phyloP scores from a whole-genome alignment of 202 grass and related monocot species.

The Dendrocalamus latiflorus region DNA sequence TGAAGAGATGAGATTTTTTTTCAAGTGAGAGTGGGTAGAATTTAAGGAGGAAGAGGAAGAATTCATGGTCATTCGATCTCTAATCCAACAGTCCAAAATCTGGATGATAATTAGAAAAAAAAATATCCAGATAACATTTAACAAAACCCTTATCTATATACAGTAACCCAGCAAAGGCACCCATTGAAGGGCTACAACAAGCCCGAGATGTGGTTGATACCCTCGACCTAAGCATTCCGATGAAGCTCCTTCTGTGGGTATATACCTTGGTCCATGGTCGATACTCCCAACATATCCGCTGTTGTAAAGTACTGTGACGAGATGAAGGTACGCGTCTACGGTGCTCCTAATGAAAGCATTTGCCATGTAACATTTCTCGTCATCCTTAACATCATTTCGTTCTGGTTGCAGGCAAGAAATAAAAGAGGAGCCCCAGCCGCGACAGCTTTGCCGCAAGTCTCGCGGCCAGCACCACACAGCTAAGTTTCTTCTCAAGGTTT shows the following conservation, averaged over 20 bases:
- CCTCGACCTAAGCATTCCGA: constrained; percentile 81
- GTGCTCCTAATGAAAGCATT: background rate
- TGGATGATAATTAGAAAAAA: too few species aligned
- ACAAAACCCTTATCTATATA: constrained; percentile 73
- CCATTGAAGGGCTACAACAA: constrained; percentile 41
- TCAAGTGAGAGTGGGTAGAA: too few species aligned
- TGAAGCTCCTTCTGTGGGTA: constrained; percentile 59
- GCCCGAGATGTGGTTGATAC: constrained; percentile 42
- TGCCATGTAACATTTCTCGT: background rate
- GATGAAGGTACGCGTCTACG: constrained; percentile 59
- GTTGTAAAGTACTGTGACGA: constrained; percentile 91
- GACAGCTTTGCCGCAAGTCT: constrained; percentile 24
- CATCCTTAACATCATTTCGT: background rate
- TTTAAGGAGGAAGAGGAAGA: too few species aligned
- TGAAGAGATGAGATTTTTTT: too few species aligned
- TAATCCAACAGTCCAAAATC: too few species aligned
- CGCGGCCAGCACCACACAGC: constrained; percentile 17
- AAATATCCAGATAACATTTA: too few species aligned
- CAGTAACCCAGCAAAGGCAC: constrained; percentile 38
- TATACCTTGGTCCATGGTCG: background rate
- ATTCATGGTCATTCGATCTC: too few species aligned
- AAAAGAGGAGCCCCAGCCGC: constrained; percentile 45
- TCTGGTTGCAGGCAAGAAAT: constrained; percentile 46
- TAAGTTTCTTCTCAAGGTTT: constrained; percentile 31
- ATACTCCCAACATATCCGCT: constrained; percentile 42